Evolutionary conservation across 192 early-diverging fungal species (phyloP), one percentile per base, ranked within the genome.

Genomic region (Umbelopsis sp.): DNA sequence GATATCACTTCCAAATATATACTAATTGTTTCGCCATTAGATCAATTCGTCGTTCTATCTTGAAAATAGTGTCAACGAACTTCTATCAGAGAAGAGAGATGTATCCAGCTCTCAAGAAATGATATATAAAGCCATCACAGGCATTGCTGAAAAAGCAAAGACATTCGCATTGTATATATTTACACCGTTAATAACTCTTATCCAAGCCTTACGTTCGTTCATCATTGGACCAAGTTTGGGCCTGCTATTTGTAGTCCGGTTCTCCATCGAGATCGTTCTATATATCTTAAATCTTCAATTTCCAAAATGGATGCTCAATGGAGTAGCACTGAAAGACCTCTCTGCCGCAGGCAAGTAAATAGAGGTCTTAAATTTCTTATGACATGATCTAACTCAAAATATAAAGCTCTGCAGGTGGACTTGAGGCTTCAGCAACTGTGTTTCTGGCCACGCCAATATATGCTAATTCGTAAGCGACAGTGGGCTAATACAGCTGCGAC

Each of bases 381-480:
- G 25, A 46, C 58, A 46, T 70, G 61, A 22, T 71, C 23, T 64
- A 8, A 47, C 49, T 10, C 20, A 18, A n/a, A 64, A 71, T 16
- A 30, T 49, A 4, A 80, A 80, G 89, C 86, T 12, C 92, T 97
- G 67, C 97, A 99, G 79, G 79, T 97, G 23, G 94, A 96, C 75
- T 70, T 97, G 21, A 78, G 95, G 45, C 79, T 99, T 16, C 94
- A 95, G 25, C 93, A 97, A 67, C 74, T 84, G 1, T 87, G 89
- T 71, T 95, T 94, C 74, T 93, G 94, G 90, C 92, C 93, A n/a
- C 82, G 87, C 84, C 92, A 96, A 68, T 95, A 94, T 53, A 84
- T 87, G 53, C 74, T 82, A 76, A 73, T 86, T 48, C 86, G 91
- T 76, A 81, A 84, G 33, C 69, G 75, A 61, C 76, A 88, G 66